Evolutionary conservation across 148 eudicot genomes (phyloP).

Genomic region (Heliamphora exappendiculata): DNA sequence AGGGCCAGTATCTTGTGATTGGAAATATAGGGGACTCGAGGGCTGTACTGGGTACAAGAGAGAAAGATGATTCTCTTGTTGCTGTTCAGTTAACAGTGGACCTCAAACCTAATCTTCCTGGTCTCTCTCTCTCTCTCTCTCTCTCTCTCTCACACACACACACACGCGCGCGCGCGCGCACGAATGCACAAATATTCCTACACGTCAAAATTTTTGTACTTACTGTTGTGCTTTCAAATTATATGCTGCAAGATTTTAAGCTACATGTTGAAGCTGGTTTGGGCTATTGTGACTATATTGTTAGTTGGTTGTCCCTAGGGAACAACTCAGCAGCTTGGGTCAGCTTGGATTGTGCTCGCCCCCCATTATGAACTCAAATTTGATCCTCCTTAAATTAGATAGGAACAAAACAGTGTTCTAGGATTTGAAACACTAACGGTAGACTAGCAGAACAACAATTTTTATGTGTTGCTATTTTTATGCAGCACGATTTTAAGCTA

Average conservation of each 20-base stretch:
- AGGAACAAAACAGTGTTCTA: background rate
- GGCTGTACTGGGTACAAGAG: slow-evolving; percentile 83
- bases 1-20: slow-evolving; percentile 83
- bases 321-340: background rate
- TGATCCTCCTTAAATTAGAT: background rate
- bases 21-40: slow-evolving; percentile 94
- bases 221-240: background rate
- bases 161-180: background rate
- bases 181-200: background rate
- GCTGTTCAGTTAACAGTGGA: slow-evolving; percentile 92
- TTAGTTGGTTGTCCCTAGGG: too few species aligned
- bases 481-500: background rate
- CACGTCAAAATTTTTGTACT: background rate
- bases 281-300: background rate
- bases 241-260: background rate
- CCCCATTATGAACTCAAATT: background rate
- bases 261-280: background rate
- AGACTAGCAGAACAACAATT: background rate
- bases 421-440: background rate
- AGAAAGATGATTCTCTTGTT: slow-evolving; percentile 44
- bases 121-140: slow-evolving; percentile 26
- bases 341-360: too few species aligned
- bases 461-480: too few species aligned
- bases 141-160: too few species aligned
- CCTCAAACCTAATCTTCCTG: slow-evolving; percentile 97